Percentiles rank a stretch among this genome's conserved stretches.
Conservation (phyloP, 2,329 filamentous ascomycete species). For the Plectosphaerella cucumerina region DNA sequence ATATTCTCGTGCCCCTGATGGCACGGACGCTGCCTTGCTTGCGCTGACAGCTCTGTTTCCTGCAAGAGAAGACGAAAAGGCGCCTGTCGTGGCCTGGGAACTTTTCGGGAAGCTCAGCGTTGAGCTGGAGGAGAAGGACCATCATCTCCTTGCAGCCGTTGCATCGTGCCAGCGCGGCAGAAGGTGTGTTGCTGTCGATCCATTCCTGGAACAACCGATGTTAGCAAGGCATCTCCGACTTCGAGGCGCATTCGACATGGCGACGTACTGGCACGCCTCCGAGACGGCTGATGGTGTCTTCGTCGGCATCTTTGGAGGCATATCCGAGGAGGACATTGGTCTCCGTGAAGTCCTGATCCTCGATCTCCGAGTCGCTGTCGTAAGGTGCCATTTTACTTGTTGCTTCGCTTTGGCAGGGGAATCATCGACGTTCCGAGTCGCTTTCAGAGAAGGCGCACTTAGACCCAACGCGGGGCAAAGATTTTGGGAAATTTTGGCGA, state of each 20-base stretch:
- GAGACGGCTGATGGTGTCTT: slow-evolving; percentile 82
- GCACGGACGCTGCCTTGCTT: slow-evolving; percentile 79
- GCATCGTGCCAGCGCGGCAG: slow-evolving; percentile 76
- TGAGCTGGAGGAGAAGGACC: slow-evolving; percentile 82
- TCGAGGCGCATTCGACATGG: not conserved
- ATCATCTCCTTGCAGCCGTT: slow-evolving; percentile 81
- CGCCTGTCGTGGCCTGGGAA: slow-evolving; percentile 86
- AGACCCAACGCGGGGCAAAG: slow-evolving; percentile 28
- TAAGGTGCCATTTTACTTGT: slow-evolving; percentile 61
- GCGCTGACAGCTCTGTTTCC: slow-evolving; percentile 71
- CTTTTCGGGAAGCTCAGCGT: slow-evolving; percentile 80
- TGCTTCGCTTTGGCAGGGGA: not conserved
- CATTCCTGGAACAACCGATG: slow-evolving; percentile 59
- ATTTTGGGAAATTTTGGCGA: slow-evolving; percentile 29
- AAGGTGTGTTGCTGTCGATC: slow-evolving; percentile 70
- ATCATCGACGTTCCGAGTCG: too few relatives aligned
- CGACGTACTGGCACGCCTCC: slow-evolving; percentile 77
- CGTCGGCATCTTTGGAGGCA: slow-evolving; percentile 71
- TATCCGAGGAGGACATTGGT: slow-evolving; percentile 91
- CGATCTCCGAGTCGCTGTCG: slow-evolving; percentile 79
- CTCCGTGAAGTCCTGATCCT: slow-evolving; percentile 65
- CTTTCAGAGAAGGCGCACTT: not conserved
- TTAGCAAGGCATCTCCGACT: not conserved
- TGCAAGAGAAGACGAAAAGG: slow-evolving; percentile 82
- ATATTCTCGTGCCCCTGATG: slow-evolving; percentile 63